phyloP scores from a whole-genome alignment of 352 stramenopile species.

The Phytopythium vexans region DNA sequence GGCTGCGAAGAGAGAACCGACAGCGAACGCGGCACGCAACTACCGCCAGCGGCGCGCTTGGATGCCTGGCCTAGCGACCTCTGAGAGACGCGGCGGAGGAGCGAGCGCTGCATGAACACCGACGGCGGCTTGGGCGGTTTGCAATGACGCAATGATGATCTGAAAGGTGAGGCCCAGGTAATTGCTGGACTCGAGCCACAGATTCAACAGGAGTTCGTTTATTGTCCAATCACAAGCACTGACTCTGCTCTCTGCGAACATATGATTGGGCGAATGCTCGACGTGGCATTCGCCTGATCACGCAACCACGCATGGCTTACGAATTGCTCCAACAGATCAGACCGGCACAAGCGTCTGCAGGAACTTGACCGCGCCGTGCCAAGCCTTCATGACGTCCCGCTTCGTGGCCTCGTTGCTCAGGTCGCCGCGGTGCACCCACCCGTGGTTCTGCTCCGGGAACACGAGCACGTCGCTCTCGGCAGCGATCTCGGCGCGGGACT shows the following conservation, averaged over 20 bases:
- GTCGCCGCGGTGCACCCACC: slow-evolving; percentile 84
- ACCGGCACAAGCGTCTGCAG: slow-evolving; percentile 46
- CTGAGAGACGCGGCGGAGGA: not conserved
- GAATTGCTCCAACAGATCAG: slow-evolving; percentile 1
- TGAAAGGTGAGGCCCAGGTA: no score
- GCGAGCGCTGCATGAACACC: not conserved
- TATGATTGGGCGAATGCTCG: not conserved
- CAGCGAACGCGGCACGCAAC: not conserved
- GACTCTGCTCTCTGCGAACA: no score
- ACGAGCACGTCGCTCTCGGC: slow-evolving; percentile 56
- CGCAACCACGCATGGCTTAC: not conserved
- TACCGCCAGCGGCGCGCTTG: not conserved
- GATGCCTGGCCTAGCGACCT: not conserved
- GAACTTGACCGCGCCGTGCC: slow-evolving; percentile 57
- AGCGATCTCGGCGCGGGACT: slow-evolving; percentile 43
- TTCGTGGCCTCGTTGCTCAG: slow-evolving; percentile 63
- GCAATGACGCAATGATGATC: no score
- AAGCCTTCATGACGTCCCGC: slow-evolving; percentile 56
- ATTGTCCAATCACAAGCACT: not conserved
- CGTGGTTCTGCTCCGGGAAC: slow-evolving; percentile 73
- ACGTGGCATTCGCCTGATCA: not conserved
- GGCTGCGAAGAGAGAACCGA: not conserved
- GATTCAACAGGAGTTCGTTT: no score
- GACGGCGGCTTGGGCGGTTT: no score
- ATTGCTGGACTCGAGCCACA: no score